Conservation (phyloP, 2,329 filamentous ascomycete genomes). For the Leptosphaerulina australis region DNA sequence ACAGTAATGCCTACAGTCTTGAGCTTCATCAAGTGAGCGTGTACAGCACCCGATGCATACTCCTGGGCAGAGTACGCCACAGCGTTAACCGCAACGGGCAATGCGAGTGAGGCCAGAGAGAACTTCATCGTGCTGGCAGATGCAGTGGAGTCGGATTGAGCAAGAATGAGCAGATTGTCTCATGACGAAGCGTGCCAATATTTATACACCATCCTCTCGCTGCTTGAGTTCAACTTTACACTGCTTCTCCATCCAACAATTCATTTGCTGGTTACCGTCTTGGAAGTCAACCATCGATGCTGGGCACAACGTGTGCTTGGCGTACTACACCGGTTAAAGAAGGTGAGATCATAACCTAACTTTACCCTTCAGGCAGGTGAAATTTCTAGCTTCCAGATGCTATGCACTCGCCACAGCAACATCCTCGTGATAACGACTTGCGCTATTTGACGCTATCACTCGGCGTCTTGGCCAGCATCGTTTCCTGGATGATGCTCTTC, state of each 20-base stretch:
- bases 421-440: conserved; percentile 6
- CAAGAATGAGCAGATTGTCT: conserved; percentile 31
- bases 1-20: conserved; percentile 24
- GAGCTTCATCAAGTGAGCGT: conserved; percentile 36
- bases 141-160: conserved; percentile 27
- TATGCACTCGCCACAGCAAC: conserved; percentile 17
- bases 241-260: conserved; percentile 10
- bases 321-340: conserved; percentile 14
- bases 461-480: conserved; percentile 16
- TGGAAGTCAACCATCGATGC: conserved; percentile 16
- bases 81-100: conserved; percentile 32
- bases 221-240: background rate
- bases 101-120: conserved; percentile 27
- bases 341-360: conserved; percentile 16
- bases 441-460: conserved; percentile 19
- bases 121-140: conserved; percentile 34
- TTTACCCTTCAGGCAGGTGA: conserved; percentile 18
- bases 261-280: conserved; percentile 14
- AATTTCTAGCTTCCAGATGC: conserved; percentile 13
- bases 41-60: conserved; percentile 32
- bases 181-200: conserved; percentile 10
- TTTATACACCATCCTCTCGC: conserved; percentile 23
- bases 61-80: conserved; percentile 31
- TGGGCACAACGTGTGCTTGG: conserved; percentile 13
- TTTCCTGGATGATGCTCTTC: conserved; percentile 4